A percentile compares a stretch with the other conserved stretches of the same genome.
phyloP scores from a whole-genome alignment of 2,329 filamentous ascomycete species.

The Tolypocladium tropicale region DNA sequence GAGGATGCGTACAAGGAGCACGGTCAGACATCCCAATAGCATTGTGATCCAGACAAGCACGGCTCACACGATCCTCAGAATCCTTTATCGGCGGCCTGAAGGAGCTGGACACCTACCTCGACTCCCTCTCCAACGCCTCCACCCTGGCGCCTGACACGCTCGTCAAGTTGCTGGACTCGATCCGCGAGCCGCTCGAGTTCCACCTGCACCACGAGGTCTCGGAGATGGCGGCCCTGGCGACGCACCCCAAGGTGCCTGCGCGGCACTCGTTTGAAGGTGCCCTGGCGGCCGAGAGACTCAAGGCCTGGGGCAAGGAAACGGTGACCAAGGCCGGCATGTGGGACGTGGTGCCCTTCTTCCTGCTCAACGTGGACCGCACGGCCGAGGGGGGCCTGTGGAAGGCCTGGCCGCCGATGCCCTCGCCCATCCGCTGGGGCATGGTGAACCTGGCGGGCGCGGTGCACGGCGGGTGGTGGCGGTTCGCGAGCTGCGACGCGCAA shows the following conservation, averaged over 20 bases:
- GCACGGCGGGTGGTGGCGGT: conserved; percentile 52
- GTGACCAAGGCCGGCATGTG: conserved; percentile 49
- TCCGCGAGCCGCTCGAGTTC: conserved; percentile 38
- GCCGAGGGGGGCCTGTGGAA: conserved; percentile 50
- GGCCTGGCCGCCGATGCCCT: conserved; percentile 55
- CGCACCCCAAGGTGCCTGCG: conserved; percentile 39
- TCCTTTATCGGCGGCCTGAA: conserved; percentile 41
- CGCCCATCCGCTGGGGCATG: conserved; percentile 47
- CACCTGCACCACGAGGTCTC: conserved; percentile 47
- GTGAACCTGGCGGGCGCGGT: conserved; percentile 47
- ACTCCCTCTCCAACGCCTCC: conserved; percentile 26
- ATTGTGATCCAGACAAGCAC: neutral
- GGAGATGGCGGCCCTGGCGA: conserved; percentile 38
- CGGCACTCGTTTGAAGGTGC: conserved; percentile 33
- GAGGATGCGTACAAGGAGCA: conserved; percentile 44
- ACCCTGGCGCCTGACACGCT: conserved; percentile 35
- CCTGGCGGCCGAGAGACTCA: conserved; percentile 40
- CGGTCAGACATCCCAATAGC: conserved; percentile 22
- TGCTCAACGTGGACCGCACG: conserved; percentile 51
- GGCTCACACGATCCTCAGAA: conserved; percentile 13
- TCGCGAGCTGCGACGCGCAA: conserved; percentile 47
- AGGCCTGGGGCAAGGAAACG: conserved; percentile 52
- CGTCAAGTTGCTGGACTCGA: conserved; percentile 36
- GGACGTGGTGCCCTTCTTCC: conserved; percentile 54
- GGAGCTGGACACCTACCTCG: conserved; percentile 42